Base-by-base conservation (phyloP, 2,329 filamentous ascomycete genomes). In the Aspergillus sp. region DNA sequence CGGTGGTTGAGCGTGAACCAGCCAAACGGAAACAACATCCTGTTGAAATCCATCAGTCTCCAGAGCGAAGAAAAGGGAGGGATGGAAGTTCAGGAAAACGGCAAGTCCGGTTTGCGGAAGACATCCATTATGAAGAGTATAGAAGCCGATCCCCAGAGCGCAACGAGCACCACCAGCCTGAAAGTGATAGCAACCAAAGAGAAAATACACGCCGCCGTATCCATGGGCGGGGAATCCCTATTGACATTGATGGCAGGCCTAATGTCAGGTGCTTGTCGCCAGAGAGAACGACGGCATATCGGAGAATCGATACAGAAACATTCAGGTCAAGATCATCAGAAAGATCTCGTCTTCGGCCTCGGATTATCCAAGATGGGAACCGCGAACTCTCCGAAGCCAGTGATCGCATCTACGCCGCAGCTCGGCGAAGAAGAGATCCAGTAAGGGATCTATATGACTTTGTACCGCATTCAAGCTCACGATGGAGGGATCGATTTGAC, bases 291-390 rank as follows among this genome's bases (percentile, higher is more conserved):
- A 21, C 54, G 40, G 8, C 27, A 37, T 47, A 50, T n/a, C 41
- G 33, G 24, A 58, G 17, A 45, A 37, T 35, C 23, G 27, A 43
- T 37, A 33, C 37, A 12, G 39, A 27, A 44, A 27, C 27, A 12
- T 9, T 24, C 9, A 59, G 40, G 37, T 14, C 43, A 41, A 52
- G 19, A 14, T 8, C 33, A 17, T 27, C 33, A 19, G 33, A 31
- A 33, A 56, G 49, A 35, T 40, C 24, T 31, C 60, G 45, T 31
- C 19, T 41, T 39, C 60, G 56, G 31, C 65, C 67, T 52, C 57
- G 52, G n/a, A 66, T 69, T 17, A 66, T 69, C 43, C 65, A 68
- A 46, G 66, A 66, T n/a, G 67, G 67, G 6, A 59, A 61, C n/a
- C 59, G 62, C 45, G 61, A 63, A 9, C 52, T 69, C 11, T 60